Evolutionary conservation across 768 basidiomycete genomes (phyloP).

Genomic region (Atractiella rhizophila): DNA sequence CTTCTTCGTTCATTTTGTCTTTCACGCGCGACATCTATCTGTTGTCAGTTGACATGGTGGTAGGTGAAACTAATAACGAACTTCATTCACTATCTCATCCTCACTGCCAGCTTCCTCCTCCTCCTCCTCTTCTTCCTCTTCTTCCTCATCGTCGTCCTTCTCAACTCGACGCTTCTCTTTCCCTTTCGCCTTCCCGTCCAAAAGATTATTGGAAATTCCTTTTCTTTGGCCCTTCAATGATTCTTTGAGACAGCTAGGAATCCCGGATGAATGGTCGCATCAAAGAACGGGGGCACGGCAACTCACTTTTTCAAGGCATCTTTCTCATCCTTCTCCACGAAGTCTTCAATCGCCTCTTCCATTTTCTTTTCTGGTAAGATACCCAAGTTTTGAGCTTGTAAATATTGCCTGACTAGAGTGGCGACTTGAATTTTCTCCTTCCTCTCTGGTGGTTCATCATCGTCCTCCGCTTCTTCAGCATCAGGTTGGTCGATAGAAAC

Average conservation of each 20-base stretch:
- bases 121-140: not conserved
- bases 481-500: constrained; percentile 52
- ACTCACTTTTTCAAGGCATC: constrained; percentile 38
- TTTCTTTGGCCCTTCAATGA: constrained; percentile 10
- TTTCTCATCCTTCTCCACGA: constrained; percentile 90
- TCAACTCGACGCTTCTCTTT: not conserved
- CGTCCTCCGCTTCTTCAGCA: constrained; percentile 34
- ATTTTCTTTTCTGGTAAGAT: constrained; percentile 68
- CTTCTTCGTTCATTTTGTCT: no score
- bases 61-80: not conserved
- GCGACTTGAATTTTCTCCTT: constrained; percentile 58
- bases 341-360: constrained; percentile 79
- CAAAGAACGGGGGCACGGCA: not conserved
- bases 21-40: no score
- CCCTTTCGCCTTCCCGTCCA: constrained; percentile 10
- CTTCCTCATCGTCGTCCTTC: constrained; percentile 4
- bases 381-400: constrained; percentile 77
- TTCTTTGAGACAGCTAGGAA: not conserved
- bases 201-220: constrained; percentile 1
- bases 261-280: not conserved
- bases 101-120: constrained; percentile 1
- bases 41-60: not conserved
- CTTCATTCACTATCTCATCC: constrained; percentile 2
- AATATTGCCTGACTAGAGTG: constrained; percentile 70
- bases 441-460: constrained; percentile 33